Conservation (phyloP, 768 basidiomycete species). For the Kwoniella newhampshirensis region DNA sequence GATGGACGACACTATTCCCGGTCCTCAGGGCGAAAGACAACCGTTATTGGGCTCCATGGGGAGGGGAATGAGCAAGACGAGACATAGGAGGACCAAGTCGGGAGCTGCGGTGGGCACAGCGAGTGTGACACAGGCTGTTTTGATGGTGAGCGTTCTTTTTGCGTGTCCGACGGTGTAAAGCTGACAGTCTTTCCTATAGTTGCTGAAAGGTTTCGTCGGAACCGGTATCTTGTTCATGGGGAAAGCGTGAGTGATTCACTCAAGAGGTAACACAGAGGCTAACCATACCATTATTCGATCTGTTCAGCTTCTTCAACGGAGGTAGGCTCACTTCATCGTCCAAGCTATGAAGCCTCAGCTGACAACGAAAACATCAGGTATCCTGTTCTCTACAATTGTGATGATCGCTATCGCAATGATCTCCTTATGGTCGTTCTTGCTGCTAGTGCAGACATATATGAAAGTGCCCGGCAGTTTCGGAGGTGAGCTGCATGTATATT, state of each 20-base stretch:
- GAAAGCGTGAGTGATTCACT: conserved; percentile 66
- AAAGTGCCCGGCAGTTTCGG: conserved; percentile 91
- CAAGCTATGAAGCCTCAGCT: not conserved
- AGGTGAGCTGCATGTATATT: conserved; percentile 59
- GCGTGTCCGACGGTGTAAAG: not conserved
- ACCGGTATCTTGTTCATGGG: conserved; percentile 95
- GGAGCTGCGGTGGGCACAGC: conserved; percentile 76
- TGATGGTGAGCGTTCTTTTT: conserved; percentile 67
- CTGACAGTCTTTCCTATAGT: conserved; percentile 56
- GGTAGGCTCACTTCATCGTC: conserved; percentile 55
- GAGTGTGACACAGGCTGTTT: conserved; percentile 81
- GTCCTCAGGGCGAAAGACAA: conserved; percentile 32
- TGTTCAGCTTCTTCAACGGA: conserved; percentile 85
- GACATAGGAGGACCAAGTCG: conserved; percentile 59
- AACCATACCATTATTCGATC: not conserved
- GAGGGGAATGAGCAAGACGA: conserved; percentile 40
- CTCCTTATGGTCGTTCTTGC: conserved; percentile 88
- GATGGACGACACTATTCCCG: conserved; percentile 12
- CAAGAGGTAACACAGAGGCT: not conserved
- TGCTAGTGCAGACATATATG: conserved; percentile 82
- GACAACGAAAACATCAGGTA: conserved; percentile 51
- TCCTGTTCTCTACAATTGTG: conserved; percentile 78
- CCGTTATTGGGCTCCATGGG: conserved; percentile 39
- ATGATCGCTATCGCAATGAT: conserved; percentile 79
- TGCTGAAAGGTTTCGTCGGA: conserved; percentile 90